Conservation (phyloP, 108 stramenopile species). For the Skeletonema menzelii region DNA sequence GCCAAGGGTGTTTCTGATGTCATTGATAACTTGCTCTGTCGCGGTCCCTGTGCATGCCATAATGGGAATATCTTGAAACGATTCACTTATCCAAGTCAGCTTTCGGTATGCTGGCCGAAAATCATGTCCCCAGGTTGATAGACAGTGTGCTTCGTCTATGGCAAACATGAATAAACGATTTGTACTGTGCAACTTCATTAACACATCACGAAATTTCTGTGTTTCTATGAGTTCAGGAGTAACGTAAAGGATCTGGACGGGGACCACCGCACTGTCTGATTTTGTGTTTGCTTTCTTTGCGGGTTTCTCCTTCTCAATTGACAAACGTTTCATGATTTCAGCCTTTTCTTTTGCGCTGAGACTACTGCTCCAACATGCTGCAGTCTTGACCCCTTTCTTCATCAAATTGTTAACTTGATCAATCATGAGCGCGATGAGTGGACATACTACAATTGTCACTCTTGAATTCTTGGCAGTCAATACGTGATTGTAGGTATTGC, state of each 20-base stretch:
- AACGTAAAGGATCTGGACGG: conserved; percentile 86
- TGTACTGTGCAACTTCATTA: conserved; percentile 63
- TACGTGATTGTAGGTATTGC: conserved; percentile 5
- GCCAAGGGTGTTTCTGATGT: conserved; percentile 69
- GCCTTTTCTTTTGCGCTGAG: conserved; percentile 55
- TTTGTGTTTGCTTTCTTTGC: conserved; percentile 17
- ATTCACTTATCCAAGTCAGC: conserved; percentile 65
- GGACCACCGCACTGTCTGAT: conserved; percentile 1
- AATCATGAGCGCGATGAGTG: conserved; percentile 93
- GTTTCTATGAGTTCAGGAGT: conserved; percentile 95
- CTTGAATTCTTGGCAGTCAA: conserved; percentile 41
- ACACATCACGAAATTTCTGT: conserved; percentile 62
- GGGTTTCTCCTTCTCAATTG: conserved; percentile 16
- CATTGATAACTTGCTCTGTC: conserved; percentile 78
- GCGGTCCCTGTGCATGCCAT: conserved; percentile 93
- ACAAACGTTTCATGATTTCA: conserved; percentile 52
- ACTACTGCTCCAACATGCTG: conserved; percentile 59
- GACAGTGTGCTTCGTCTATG: conserved; percentile 97
- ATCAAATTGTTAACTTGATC: conserved; percentile 90
- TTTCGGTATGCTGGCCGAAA: conserved; percentile 61
- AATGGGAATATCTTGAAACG: conserved; percentile 84
- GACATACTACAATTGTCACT: conserved; percentile 93
- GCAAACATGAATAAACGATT: conserved; percentile 83
- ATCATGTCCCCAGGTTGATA: conserved; percentile 81
- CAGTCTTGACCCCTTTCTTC: conserved; percentile 61